phyloP scores from a whole-genome alignment of 2,329 filamentous ascomycete genomes.

The Lachnellula subtilissima region DNA sequence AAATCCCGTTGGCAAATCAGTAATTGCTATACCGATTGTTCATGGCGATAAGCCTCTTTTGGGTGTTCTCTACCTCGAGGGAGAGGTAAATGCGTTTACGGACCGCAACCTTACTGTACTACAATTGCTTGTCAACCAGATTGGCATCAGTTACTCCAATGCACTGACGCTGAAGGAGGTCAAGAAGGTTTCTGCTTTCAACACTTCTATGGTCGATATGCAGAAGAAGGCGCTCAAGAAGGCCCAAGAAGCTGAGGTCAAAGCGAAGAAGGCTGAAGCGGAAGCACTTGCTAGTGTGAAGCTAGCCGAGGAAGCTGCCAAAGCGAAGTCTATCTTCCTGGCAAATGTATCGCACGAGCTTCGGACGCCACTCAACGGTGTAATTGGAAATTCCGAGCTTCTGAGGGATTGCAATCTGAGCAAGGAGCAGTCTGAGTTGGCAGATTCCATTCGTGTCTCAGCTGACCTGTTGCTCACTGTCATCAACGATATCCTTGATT shows the following conservation, averaged over 20 bases:
- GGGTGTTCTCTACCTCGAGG: constrained; percentile 71
- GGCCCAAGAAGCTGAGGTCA: constrained; percentile 67
- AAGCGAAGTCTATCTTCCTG: constrained; percentile 76
- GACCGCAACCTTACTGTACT: constrained; percentile 65
- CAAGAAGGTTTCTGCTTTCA: constrained; percentile 73
- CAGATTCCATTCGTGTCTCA: constrained; percentile 80
- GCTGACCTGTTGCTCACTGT: constrained; percentile 84
- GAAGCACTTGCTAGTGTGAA: constrained; percentile 75
- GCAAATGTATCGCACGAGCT: constrained; percentile 79
- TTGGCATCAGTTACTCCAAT: constrained; percentile 67
- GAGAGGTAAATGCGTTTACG: constrained; percentile 70
- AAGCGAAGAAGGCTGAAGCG: constrained; percentile 71
- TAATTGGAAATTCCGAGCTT: constrained; percentile 84
- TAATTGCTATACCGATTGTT: constrained; percentile 75
- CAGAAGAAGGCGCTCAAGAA: constrained; percentile 70
- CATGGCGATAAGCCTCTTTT: constrained; percentile 67
- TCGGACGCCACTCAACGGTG: constrained; percentile 77
- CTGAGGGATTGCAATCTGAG: constrained; percentile 71
- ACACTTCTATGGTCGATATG: constrained; percentile 70
- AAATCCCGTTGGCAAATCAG: constrained; percentile 66
- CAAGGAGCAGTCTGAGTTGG: constrained; percentile 76
- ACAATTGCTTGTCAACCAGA: constrained; percentile 72
- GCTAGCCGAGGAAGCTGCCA: constrained; percentile 76
- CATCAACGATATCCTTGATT: constrained; percentile 94
- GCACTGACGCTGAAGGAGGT: constrained; percentile 64